Percentiles rank a stretch among this genome's conserved stretches.
These are phyloP conservation scores for Didymella pomorum DNA, from an alignment of 2,329 filamentous ascomycete species.

Conservation along the genomic window DNA sequence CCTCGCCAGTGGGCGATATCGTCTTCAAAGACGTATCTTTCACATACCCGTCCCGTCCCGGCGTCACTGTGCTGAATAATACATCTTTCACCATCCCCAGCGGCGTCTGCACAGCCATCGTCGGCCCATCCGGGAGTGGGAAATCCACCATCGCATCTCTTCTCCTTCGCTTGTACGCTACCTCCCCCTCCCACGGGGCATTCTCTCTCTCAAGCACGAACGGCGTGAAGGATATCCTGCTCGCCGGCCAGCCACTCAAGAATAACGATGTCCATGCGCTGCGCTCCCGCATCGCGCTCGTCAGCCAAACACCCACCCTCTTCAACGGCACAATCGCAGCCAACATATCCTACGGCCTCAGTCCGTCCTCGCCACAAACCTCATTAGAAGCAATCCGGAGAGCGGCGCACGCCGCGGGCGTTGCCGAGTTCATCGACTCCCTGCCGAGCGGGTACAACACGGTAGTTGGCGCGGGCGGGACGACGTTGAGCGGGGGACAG, in stretches of 20 bases:
- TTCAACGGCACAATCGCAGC: constrained; percentile 79
- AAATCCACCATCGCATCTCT: constrained; percentile 85
- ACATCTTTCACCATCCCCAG: constrained; percentile 71
- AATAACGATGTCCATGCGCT: constrained; percentile 68
- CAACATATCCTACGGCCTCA: constrained; percentile 85
- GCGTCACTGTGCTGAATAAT: constrained; percentile 64
- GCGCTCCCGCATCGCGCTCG: constrained; percentile 69
- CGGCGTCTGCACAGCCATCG: constrained; percentile 76
- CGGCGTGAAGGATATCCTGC: constrained; percentile 58
- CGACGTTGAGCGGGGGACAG: constrained; percentile 80
- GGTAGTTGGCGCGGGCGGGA: constrained; percentile 76
- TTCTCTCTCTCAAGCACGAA: not conserved
- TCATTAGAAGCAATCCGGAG: constrained; percentile 56
- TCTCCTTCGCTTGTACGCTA: constrained; percentile 73
- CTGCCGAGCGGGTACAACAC: constrained; percentile 78
- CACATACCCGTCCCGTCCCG: constrained; percentile 69
- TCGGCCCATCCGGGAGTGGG: constrained; percentile 86
- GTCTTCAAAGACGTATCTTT: constrained; percentile 72
- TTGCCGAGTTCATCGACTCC: constrained; percentile 78
- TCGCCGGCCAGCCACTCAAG: constrained; percentile 65
- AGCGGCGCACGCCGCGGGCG: constrained; percentile 65
- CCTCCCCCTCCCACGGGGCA: constrained; percentile 12
- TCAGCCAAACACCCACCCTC: constrained; percentile 75
- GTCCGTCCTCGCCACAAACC: constrained; percentile 58
- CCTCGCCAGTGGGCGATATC: constrained; percentile 60